Evolutionary conservation across 2,329 filamentous ascomycete species (phyloP).

Genomic region (Paraconiothyrium sp.): DNA sequence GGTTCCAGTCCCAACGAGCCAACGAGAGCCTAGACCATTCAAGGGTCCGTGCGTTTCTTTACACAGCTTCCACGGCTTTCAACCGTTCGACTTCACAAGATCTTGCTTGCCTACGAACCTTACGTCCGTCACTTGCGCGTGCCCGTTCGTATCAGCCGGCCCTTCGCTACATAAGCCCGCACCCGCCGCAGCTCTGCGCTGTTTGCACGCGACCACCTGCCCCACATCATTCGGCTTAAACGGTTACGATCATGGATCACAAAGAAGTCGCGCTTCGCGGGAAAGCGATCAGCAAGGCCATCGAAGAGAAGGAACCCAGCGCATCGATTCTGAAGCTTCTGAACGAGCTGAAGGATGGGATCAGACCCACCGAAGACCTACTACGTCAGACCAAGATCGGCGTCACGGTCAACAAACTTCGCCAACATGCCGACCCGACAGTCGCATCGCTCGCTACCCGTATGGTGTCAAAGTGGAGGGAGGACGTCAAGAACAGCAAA

Average conservation of each 20-base stretch:
- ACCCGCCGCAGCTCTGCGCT: slow-evolving; percentile 3
- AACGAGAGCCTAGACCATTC: not conserved
- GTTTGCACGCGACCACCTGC: slow-evolving; percentile 11
- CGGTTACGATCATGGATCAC: slow-evolving; percentile 72
- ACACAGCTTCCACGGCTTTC: slow-evolving; percentile 4
- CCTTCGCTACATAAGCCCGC: slow-evolving; percentile 10
- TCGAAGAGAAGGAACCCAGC: slow-evolving; percentile 76
- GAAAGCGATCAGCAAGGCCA: slow-evolving; percentile 82
- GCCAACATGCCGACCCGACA: slow-evolving; percentile 76
- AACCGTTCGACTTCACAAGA: slow-evolving; percentile 8
- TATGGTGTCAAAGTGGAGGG: slow-evolving; percentile 89
- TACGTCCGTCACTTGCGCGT: not conserved
- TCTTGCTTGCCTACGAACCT: slow-evolving; percentile 21
- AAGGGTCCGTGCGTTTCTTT: not conserved
- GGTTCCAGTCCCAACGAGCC: not conserved
- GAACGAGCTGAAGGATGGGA: slow-evolving; percentile 79
- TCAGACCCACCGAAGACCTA: slow-evolving; percentile 87
- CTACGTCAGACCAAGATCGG: slow-evolving; percentile 92
- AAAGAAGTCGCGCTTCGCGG: slow-evolving; percentile 82
- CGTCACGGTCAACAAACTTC: slow-evolving; percentile 85
- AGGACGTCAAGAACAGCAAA: slow-evolving; percentile 68
- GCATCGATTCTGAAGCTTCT: slow-evolving; percentile 77
- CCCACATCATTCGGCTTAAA: slow-evolving; percentile 3
- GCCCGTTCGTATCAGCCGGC: slow-evolving; percentile 15
- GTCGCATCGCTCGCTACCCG: slow-evolving; percentile 80